A percentile compares a stretch with the other conserved stretches of the same genome.
phyloP scores from a whole-genome alignment of 2,329 filamentous ascomycete species.

The Nemania abortiva region DNA sequence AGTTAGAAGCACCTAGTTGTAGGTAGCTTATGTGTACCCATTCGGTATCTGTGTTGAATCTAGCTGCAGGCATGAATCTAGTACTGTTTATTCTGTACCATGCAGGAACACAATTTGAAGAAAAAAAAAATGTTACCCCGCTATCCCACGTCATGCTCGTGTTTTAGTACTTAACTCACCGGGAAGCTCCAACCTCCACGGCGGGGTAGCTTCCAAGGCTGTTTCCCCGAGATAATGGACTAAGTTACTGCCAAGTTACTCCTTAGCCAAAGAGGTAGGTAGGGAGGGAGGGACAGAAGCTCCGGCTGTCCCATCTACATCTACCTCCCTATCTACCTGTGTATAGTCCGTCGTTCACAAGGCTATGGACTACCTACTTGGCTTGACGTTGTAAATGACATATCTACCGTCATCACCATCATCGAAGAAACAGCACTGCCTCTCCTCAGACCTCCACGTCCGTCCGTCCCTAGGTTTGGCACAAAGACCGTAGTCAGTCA shows the following conservation, averaged over 20 bases:
- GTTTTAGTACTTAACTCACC: not conserved
- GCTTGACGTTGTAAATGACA: not conserved
- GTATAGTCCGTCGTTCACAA: not conserved
- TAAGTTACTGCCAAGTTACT: not conserved
- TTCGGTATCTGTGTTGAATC: not conserved
- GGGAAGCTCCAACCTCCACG: conserved; percentile 1
- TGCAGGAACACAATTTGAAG: not conserved
- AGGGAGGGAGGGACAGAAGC: not conserved
- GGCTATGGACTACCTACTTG: not conserved
- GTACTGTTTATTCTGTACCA: not conserved
- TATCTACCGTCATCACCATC: not conserved
- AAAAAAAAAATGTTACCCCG: conserved; percentile 8
- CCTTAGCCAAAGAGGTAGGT: not conserved
- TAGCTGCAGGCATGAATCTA: not conserved
- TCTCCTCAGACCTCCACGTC: not conserved
- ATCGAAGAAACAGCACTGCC: not conserved
- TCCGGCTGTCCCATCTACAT: not conserved
- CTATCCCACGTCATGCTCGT: conserved; percentile 32
- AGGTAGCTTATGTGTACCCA: too few species aligned
- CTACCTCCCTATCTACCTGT: not conserved
- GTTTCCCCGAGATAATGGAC: conserved; percentile 6
- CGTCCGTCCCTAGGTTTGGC: not conserved
- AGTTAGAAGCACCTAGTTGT: not conserved
- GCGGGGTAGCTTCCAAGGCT: conserved; percentile 22
- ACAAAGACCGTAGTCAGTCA: not conserved